Evolutionary conservation across 208 protist species (phyloP), one percentile per base, ranked within the genome.

Genomic region (Tritrichomonas musculus): DNA sequence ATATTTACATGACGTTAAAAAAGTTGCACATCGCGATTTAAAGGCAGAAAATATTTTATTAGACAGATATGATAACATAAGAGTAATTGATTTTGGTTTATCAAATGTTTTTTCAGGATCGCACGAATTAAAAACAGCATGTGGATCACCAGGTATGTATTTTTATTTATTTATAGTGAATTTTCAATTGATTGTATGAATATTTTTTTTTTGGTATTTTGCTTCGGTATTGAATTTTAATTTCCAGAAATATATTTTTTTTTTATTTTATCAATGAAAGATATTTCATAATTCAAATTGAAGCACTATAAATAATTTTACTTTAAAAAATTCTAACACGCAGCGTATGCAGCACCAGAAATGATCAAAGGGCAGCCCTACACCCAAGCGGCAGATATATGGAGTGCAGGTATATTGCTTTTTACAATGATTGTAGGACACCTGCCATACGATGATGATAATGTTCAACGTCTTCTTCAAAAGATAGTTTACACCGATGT

Each of bases 71-170:
- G 20, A 57, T 39, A 88, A 88, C 39, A 88, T 88, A 13, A 53
- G 77, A 57, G 47, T 88, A 39, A 88, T 88, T 88, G 77, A 88
- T 88, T 88, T 88, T 47, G 77, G 77, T 27, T 33, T 88, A 1
- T 53, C 41, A 14, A 88, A 88, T 30, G 27, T 57, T 0, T 60
- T 88, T 33, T 47, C 33, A 11, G 20, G 33, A 57, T 47, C 33
- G 53, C 33, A 30, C 3, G 17, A n/a, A 17, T 17, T 60, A 5
- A 60, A 60, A 60, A 60, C 53, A 60, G 53, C 64, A n/a, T 69
- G 22, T 3, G 27, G 64, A 69, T 69, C 64, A 33, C 64, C 11
- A 69, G 64, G 53, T 82, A 49, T 53, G 73, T 82, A n/a, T 82
- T 50, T 50, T 82, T 82, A 60, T 17, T 22, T 5, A 22, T 60